Evolutionary conservation across 2,329 filamentous ascomycete genomes (phyloP).

Genomic region (Trichoderma oligosporum): DNA sequence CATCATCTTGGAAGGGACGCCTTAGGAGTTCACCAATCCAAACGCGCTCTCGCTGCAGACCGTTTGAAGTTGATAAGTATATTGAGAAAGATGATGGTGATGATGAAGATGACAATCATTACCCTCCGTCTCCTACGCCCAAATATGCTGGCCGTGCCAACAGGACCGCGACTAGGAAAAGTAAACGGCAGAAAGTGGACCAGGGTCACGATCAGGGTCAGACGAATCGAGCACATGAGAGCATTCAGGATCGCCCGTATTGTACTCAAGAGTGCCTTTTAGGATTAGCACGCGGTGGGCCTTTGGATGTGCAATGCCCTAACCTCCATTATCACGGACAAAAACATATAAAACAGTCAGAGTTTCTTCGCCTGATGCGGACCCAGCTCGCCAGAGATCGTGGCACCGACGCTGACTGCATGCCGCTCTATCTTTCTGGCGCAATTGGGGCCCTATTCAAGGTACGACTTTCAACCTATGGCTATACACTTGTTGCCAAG

Average conservation of each 20-base stretch:
- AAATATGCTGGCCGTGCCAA: no score
- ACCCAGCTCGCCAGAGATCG: neutral
- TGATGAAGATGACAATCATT: no score
- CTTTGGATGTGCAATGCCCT: constrained; percentile 23
- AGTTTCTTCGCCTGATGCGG: neutral
- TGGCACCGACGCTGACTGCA: neutral
- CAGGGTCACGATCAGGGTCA: no score
- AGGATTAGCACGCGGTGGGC: constrained; percentile 23
- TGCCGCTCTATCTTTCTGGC: constrained; percentile 31
- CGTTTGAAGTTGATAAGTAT: neutral
- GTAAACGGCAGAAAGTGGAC: no score
- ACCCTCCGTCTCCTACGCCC: no score
- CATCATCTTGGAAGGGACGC: no score
- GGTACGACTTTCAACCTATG: constrained; percentile 34
- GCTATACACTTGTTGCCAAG: no score
- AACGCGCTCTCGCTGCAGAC: neutral
- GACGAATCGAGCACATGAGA: no score
- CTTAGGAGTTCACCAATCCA: neutral
- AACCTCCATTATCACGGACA: neutral
- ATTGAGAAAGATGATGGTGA: no score
- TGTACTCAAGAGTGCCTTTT: constrained; percentile 29
- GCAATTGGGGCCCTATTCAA: constrained; percentile 37
- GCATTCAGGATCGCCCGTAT: no score
- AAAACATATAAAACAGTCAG: neutral
- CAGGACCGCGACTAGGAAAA: no score